Base-by-base conservation (phyloP, 2,329 filamentous ascomycete genomes). In the Fusarium udum region DNA sequence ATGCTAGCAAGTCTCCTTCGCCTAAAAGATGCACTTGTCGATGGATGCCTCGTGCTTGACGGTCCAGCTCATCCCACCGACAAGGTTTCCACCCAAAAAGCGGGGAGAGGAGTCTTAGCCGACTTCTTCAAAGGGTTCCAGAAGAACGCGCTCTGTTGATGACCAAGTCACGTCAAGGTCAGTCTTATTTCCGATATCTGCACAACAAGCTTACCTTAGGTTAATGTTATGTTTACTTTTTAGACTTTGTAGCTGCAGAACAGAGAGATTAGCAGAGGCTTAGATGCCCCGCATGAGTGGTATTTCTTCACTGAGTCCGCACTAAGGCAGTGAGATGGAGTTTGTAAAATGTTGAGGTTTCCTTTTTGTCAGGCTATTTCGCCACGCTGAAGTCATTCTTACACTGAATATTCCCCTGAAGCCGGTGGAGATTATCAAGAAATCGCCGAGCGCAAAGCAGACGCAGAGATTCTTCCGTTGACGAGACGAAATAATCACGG, bases 401-500 rank as follows among this genome's bases (percentile, higher is more conserved):
- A n/a, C 70, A 40, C 43, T 55, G n/a, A 32, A 53, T 36, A 69
- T 49, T 8, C 34, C 34, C 51, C 40, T 36, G 20, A 39, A 56
- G 61, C 28, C 24, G 52, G 71, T 74, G 71, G 71, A 68, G 58
- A 73, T 58, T 26, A 34, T 61, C 32, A 64, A 59, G 61, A 48
- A 73, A 46, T 61, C 62, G 59, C 61, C 71, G 61, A 73, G 45
- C 53, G 43, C 48, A 34, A 65, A 52, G 71, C 59, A 65, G 61
- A 71, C 59, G 52, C 36, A 26, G 52, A 56, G 37, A 61, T 43
- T 46, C 34, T 48, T 51, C 58, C 56, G 66, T 53, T 45, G 49
- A 60, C 58, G 64, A 71, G 49, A 71, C 55, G 56, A 73, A 65
- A 71, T 72, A 62, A 72, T 46, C 62, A 71, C 45, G 70, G 71